These are phyloP conservation scores for Lactarius hengduanensis DNA, from an alignment of 768 basidiomycete genomes.

Conservation along the genomic window DNA sequence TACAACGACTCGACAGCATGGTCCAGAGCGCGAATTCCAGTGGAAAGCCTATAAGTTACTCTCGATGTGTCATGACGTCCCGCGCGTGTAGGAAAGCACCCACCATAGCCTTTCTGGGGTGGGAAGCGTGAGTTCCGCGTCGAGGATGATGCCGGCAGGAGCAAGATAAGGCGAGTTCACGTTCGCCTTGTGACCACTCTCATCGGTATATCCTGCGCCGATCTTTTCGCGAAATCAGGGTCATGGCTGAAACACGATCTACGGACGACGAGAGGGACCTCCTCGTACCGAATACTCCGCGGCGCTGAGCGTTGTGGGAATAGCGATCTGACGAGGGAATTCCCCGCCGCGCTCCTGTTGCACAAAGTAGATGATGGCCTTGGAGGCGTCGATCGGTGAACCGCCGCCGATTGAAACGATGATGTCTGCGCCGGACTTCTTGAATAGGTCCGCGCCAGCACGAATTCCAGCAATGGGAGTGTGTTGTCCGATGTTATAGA, in stretches of 20 bases:
- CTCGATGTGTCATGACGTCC: not conserved
- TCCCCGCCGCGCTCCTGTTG: constrained; percentile 54
- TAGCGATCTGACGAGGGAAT: constrained; percentile 65
- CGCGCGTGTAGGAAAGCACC: constrained; percentile 28
- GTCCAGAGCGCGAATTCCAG: constrained; percentile 75
- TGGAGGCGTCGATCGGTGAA: constrained; percentile 76
- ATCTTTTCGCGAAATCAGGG: constrained; percentile 38
- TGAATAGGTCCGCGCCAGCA: constrained; percentile 54
- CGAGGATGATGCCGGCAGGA: constrained; percentile 73
- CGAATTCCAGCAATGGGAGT: constrained; percentile 65
- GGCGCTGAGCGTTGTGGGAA: constrained; percentile 80
- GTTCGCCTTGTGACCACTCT: constrained; percentile 62
- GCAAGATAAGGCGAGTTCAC: constrained; percentile 57
- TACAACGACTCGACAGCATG: constrained; percentile 75
- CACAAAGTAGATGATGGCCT: constrained; percentile 64
- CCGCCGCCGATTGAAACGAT: constrained; percentile 78
- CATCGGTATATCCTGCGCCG: constrained; percentile 69
- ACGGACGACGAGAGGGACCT: not conserved
- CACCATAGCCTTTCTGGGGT: constrained; percentile 79
- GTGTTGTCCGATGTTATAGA: constrained; percentile 72
- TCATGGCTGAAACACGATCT: not conserved
- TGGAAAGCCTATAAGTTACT: constrained; percentile 56
- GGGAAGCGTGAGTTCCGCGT: constrained; percentile 67
- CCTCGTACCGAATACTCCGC: constrained; percentile 65
- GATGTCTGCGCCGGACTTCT: constrained; percentile 57